Evolutionary conservation across 768 basidiomycete species (phyloP).

Genomic region (Tricholoma matsutake): DNA sequence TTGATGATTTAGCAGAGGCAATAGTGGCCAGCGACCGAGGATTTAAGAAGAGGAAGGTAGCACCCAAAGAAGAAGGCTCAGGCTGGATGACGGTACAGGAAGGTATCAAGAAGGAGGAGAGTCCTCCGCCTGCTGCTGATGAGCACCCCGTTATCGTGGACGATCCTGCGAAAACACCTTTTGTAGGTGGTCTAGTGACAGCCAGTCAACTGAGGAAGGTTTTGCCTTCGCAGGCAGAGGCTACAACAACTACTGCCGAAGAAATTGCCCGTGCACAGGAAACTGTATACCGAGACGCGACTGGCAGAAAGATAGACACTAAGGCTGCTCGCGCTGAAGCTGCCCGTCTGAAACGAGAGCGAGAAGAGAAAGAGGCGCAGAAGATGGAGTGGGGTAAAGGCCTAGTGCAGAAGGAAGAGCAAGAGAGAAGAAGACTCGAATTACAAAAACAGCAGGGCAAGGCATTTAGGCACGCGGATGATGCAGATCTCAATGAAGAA

Average conservation of each 20-base stretch:
- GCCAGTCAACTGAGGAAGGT: constrained; percentile 71
- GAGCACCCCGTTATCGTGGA: constrained; percentile 60
- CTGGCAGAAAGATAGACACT: constrained; percentile 86
- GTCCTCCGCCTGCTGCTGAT: constrained; percentile 61
- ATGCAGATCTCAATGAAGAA: constrained; percentile 82
- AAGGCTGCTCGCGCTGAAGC: constrained; percentile 85
- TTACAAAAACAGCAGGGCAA: constrained; percentile 63
- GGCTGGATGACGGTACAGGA: constrained; percentile 71
- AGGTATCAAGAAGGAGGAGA: constrained; percentile 46
- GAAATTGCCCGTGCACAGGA: constrained; percentile 70
- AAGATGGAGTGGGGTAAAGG: constrained; percentile 99
- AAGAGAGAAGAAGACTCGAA: constrained; percentile 61
- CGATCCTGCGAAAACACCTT: constrained; percentile 35
- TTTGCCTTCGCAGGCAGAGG: constrained; percentile 39
- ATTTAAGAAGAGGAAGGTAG: constrained; percentile 70
- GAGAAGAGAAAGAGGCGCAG: constrained; percentile 80
- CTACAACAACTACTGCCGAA: constrained; percentile 41
- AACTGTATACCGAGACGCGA: constrained; percentile 91
- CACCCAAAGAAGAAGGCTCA: constrained; percentile 38
- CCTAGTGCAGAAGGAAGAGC: constrained; percentile 80
- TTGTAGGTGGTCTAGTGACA: constrained; percentile 76
- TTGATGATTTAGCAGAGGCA: constrained; percentile 60
- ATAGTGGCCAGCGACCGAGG: constrained; percentile 70
- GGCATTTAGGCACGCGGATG: constrained; percentile 77
- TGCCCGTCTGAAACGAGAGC: constrained; percentile 72